Percentiles rank a stretch among this genome's conserved stretches.
Evolutionary conservation across 1,284 basidiomycete genomes (phyloP).

Genomic region (Rhodotorula sp.): DNA sequence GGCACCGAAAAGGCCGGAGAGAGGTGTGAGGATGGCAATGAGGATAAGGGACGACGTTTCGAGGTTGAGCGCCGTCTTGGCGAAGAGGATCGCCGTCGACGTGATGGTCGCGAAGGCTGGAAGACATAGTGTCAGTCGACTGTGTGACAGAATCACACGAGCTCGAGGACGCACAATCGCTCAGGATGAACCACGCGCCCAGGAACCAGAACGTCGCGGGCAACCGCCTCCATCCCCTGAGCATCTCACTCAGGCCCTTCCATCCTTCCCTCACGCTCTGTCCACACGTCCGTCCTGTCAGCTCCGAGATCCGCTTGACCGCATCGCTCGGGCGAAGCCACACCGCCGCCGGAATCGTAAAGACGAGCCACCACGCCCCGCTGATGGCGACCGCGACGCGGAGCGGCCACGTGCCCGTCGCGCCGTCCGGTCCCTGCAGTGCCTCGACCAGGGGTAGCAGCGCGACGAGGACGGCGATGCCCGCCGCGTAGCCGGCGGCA

Average conservation of each 20-base stretch:
- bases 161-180: constrained; percentile 63
- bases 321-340: constrained; percentile 5
- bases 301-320: background rate
- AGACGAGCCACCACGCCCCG: constrained; percentile 35
- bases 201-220: constrained; percentile 74
- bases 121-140: too few species aligned
- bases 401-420: constrained; percentile 26
- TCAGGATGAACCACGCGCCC: constrained; percentile 85
- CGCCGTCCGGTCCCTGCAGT: constrained; percentile 44
- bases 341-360: constrained; percentile 15
- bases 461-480: constrained; percentile 68
- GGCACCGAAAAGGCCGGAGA: constrained; percentile 71
- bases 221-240: constrained; percentile 37
- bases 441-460: constrained; percentile 58
- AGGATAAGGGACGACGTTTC: constrained; percentile 67
- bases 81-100: constrained; percentile 77
- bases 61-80: constrained; percentile 76
- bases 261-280: constrained; percentile 19
- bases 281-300: background rate
- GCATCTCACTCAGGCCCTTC: constrained; percentile 30
- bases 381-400: constrained; percentile 32
- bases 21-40: constrained; percentile 64
- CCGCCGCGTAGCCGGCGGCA: constrained; percentile 73
- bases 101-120: constrained; percentile 78
- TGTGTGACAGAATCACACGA: background rate